Evolutionary conservation across 73 alveolate species (phyloP).

Genomic region (Loxodes magnus): DNA sequence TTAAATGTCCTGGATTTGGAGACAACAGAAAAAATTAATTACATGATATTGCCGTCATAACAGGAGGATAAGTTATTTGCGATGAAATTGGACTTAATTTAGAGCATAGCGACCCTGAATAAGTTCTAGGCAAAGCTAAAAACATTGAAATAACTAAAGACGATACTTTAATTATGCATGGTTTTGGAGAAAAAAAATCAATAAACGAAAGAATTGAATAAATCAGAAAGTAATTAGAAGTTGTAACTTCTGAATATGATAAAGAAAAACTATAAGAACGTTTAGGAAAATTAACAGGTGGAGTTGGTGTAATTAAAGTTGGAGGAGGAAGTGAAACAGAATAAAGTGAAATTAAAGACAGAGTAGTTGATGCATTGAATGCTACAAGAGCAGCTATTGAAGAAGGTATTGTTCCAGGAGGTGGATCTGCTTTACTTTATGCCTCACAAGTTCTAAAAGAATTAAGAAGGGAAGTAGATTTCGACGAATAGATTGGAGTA

Average conservation of each 20-base stretch:
- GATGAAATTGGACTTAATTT: constrained; percentile 86
- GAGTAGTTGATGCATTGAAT: constrained; percentile 91
- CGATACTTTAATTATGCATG: constrained; percentile 93
- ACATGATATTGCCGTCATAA: constrained; percentile 84
- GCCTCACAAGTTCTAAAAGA: constrained; percentile 64
- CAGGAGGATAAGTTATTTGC: constrained; percentile 83
- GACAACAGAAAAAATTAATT: constrained; percentile 90
- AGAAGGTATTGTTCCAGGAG: constrained; percentile 96
- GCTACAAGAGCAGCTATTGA: constrained; percentile 97
- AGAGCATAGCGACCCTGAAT: constrained; percentile 54
- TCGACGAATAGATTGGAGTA: constrained; percentile 84
- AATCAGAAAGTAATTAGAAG: constrained; percentile 58
- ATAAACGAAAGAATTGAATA: constrained; percentile 65
- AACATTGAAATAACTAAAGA: constrained; percentile 82
- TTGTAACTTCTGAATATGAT: constrained; percentile 73
- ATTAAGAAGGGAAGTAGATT: constrained; percentile 62
- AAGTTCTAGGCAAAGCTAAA: constrained; percentile 81
- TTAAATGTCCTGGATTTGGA: constrained; percentile 97
- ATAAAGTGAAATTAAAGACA: constrained; percentile 90
- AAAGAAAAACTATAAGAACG: constrained; percentile 93
- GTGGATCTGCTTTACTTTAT: constrained; percentile 88
- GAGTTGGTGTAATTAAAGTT: constrained; percentile 95
- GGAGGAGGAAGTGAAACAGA: constrained; percentile 97
- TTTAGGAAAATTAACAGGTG: constrained; percentile 91
- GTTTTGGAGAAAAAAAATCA: constrained; percentile 73